Base-by-base conservation (phyloP, 1,139 yeast genomes). In the Blastobotrys apis region DNA sequence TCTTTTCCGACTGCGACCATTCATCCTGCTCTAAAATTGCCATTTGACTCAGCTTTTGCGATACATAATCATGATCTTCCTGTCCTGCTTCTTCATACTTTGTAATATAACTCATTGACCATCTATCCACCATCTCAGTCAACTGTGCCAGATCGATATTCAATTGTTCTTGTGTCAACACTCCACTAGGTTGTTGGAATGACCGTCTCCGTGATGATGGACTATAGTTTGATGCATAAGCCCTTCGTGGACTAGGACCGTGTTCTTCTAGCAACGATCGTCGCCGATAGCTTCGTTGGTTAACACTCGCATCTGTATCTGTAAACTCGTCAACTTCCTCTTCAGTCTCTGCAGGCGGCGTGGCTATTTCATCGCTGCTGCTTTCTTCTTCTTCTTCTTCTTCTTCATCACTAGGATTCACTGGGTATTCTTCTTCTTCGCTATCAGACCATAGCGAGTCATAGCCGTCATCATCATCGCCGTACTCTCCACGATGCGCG, bases 391-490 rank as follows among this genome's bases (percentile, higher is more conserved):
- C 26, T 5, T 33, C 23, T 20, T 21, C 37, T 4, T 21, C 30
- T 17, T 46, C 50, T 3, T 21, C 20, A 10, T 36, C 48, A 20
- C 41, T 33, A 9, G 53, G 55, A 22, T 47, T 47, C 26, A 50
- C 54, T 8, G 55, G 54, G 36, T 47, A 50, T 30, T 53, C 58
- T 36, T 50, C 55, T 26, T 52, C 56, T 25, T 53, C 57, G 4
- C 51, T 47, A 29, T 54, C 57, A 1, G 50, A 45, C 55, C 56
- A 52, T 25, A 53, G 33, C 13, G 55, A 52, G 43, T 51, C 57
- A 27, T 51, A 45, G 12, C 39, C 54, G 20, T 43, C 43, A 25
- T 52, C 51, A 10, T 33, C 40, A 17, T 33, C 45, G 27, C 47
- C 40, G 12, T 22, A 33, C 5, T 25, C 35, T 21, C 22, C 13